Conservation (phyloP, 2,329 filamentous ascomycete species). For the Ceratocystis smalleyi region DNA sequence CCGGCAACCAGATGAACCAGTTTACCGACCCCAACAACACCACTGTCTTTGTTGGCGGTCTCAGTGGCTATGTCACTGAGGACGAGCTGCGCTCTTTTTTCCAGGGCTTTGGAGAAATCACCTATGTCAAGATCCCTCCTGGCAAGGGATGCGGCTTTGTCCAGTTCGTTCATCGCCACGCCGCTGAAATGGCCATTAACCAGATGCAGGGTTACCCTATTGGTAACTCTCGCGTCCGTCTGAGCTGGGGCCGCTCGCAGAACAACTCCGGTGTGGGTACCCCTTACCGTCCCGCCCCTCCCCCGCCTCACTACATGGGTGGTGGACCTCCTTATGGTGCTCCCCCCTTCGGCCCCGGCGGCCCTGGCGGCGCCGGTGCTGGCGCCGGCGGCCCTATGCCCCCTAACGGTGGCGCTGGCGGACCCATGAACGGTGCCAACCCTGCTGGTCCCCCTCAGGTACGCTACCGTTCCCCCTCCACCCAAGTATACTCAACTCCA, state of each 20-base stretch:
- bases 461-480: slow-evolving; percentile 15
- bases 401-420: slow-evolving; percentile 26
- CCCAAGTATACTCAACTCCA: neutral
- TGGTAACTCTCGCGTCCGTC: slow-evolving; percentile 90
- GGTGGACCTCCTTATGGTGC: slow-evolving; percentile 32
- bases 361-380: slow-evolving; percentile 28
- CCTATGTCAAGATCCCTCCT: slow-evolving; percentile 98
- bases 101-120: slow-evolving; percentile 98
- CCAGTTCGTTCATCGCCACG: slow-evolving; percentile 96
- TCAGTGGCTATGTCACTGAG: slow-evolving; percentile 96
- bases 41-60: slow-evolving; percentile 91
- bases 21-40: slow-evolving; percentile 99
- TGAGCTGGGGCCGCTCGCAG: slow-evolving; percentile 95
- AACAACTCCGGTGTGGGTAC: slow-evolving; percentile 98
- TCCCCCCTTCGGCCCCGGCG: slow-evolving; percentile 32
- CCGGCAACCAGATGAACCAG: slow-evolving; percentile 69
- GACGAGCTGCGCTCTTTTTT: slow-evolving; percentile 99
- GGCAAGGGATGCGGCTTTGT: slow-evolving; percentile 99
- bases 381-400: slow-evolving; percentile 25
- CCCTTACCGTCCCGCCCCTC: slow-evolving; percentile 84
- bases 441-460: slow-evolving; percentile 29
- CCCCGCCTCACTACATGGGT: slow-evolving; percentile 40
- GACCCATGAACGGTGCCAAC: slow-evolving; percentile 26
- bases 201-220: slow-evolving; percentile 99
- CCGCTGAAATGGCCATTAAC: slow-evolving; percentile 99